Evolutionary conservation across 1,139 yeast species (phyloP).

Genomic region (Arxiozyma slooffiae): DNA sequence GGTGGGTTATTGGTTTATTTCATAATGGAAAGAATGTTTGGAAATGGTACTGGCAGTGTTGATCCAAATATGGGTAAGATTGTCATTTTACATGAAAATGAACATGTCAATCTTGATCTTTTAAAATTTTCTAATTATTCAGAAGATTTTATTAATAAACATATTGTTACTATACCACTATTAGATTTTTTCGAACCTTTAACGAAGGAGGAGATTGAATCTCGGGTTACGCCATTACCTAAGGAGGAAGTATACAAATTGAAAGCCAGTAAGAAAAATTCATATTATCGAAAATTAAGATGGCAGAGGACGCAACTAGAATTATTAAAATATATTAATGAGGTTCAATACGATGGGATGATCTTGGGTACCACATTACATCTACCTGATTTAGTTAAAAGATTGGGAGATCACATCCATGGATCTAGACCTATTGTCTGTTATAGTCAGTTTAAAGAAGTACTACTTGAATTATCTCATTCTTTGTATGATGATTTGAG

Average conservation of each 20-base stretch:
- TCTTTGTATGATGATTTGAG: constrained; percentile 54
- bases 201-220: constrained; percentile 38
- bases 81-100: constrained; percentile 78
- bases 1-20: constrained; percentile 79
- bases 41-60: constrained; percentile 31
- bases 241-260: constrained; percentile 46
- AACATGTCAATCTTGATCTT: constrained; percentile 73
- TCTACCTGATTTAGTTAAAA: constrained; percentile 54
- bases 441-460: constrained; percentile 74
- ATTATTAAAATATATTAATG: constrained; percentile 40
- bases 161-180: constrained; percentile 65
- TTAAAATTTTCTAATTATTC: constrained; percentile 57
- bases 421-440: constrained; percentile 84
- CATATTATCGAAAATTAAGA: constrained; percentile 52
- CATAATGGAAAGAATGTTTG: constrained; percentile 81
- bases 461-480: constrained; percentile 63
- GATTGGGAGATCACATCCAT: constrained; percentile 54
- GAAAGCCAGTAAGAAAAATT: constrained; percentile 53
- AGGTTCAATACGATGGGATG: constrained; percentile 65
- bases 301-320: constrained; percentile 40
- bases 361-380: constrained; percentile 65
- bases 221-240: constrained; percentile 38
- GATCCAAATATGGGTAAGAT: constrained; percentile 44
- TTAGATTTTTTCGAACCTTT: constrained; percentile 76
- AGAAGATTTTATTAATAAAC: constrained; percentile 40